phyloP scores from a whole-genome alignment of 768 basidiomycete genomes.

The Hericium coralloides region DNA sequence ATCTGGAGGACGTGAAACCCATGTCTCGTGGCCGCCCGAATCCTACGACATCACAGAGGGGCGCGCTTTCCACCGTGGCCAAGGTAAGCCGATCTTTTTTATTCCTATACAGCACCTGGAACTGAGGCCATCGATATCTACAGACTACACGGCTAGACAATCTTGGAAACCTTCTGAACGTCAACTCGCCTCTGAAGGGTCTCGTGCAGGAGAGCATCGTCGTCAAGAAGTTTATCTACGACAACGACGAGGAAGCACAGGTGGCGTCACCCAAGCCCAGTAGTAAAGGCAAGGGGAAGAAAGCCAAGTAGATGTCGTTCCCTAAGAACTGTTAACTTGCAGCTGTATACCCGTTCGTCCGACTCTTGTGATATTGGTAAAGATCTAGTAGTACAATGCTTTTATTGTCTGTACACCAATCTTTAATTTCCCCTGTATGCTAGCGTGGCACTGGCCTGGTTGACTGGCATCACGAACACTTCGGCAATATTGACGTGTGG shows the following conservation, averaged over 20 bases:
- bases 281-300: constrained; percentile 47
- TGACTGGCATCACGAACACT: constrained; percentile 66
- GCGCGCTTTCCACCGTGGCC: constrained; percentile 58
- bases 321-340: neutral
- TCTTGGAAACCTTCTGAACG: constrained; percentile 61
- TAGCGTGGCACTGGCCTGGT: constrained; percentile 65
- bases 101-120: neutral
- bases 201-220: constrained; percentile 56
- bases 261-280: constrained; percentile 16
- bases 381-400: neutral
- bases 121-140: neutral
- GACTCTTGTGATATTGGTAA: neutral
- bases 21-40: constrained; percentile 30
- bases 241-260: constrained; percentile 29
- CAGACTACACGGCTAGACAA: constrained; percentile 58
- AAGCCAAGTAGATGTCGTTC: constrained; percentile 11
- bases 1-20: constrained; percentile 54
- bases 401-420: constrained; percentile 17
- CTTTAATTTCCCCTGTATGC: constrained; percentile 34
- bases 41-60: constrained; percentile 39
- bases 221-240: constrained; percentile 76
- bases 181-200: constrained; percentile 44
- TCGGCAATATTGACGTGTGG: constrained; percentile 90
- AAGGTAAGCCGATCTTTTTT: constrained; percentile 38
- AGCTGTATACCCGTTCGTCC: neutral